These are phyloP conservation scores for Sequoiadendron giganteum DNA, from an alignment of 75 land plant genomes.

Conservation along the genomic window DNA sequence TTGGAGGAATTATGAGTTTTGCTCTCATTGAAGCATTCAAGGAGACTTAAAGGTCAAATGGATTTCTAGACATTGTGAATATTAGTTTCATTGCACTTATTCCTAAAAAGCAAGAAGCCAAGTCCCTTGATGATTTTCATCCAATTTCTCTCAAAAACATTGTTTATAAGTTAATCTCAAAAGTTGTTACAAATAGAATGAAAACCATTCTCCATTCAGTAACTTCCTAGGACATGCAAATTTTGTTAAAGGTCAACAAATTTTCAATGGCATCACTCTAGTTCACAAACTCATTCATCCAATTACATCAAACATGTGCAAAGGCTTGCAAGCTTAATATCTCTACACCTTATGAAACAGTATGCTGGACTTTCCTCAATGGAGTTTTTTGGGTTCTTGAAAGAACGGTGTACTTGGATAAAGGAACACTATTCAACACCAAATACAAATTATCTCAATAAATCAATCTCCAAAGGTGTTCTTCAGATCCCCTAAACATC, in stretches of 20 bases:
- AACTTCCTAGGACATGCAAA: neutral
- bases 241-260: neutral
- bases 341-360: neutral
- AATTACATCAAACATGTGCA: neutral
- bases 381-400: neutral
- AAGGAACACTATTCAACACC: neutral
- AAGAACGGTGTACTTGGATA: neutral
- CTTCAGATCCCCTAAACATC: neutral
- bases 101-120: neutral
- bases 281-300: neutral
- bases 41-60: neutral
- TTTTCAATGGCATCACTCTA: neutral
- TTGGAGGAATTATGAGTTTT: neutral
- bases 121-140: neutral
- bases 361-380: neutral
- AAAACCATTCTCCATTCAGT: neutral
- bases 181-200: neutral
- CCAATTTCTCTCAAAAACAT: neutral
- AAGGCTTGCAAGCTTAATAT: neutral
- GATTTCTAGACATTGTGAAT: neutral
- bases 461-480: neutral
- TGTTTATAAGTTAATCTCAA: neutral
- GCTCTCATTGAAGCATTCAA: neutral
- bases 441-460: neutral
- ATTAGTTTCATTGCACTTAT: neutral